These are phyloP conservation scores for Lentinus polychrous DNA, from an alignment of 1,284 basidiomycete species.

Conservation along the genomic window DNA sequence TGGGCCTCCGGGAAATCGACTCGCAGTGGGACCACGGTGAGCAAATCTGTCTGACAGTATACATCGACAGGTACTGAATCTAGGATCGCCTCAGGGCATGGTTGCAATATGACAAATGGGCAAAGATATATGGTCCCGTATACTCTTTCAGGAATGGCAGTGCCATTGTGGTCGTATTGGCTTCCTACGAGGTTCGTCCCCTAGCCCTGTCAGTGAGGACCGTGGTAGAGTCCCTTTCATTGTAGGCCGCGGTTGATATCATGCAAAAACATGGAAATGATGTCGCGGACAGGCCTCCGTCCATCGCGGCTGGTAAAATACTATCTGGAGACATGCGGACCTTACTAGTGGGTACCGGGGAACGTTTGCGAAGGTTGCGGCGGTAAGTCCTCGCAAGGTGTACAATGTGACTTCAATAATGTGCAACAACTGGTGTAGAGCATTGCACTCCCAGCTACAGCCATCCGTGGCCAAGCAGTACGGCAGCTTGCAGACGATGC, in stretches of 20 bases:
- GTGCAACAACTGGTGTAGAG: constrained; percentile 18
- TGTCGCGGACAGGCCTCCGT: constrained; percentile 20
- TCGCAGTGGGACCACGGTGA: constrained; percentile 3
- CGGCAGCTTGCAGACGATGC: constrained; percentile 36
- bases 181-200: constrained; percentile 24
- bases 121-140: constrained; percentile 31
- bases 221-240: not conserved
- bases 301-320: constrained; percentile 19
- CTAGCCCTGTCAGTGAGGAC: not conserved
- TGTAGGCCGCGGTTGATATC: constrained; percentile 22
- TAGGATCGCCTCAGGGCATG: not conserved
- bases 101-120: constrained; percentile 26
- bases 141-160: constrained; percentile 27
- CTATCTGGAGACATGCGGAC: constrained; percentile 21
- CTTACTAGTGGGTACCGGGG: constrained; percentile 15
- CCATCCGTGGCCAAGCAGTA: constrained; percentile 40
- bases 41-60: not conserved
- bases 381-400: constrained; percentile 12
- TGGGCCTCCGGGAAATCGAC: constrained; percentile 5
- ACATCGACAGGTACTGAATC: no score
- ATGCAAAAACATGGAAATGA: constrained; percentile 26
- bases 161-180: constrained; percentile 28
- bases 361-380: constrained; percentile 19
- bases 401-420: not conserved
- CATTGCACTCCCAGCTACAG: constrained; percentile 48